Evolutionary conservation across 1,284 basidiomycete genomes (phyloP), one percentile per base, ranked within the genome.

Genomic region (Cutaneotrichosporon spelunceum): DNA sequence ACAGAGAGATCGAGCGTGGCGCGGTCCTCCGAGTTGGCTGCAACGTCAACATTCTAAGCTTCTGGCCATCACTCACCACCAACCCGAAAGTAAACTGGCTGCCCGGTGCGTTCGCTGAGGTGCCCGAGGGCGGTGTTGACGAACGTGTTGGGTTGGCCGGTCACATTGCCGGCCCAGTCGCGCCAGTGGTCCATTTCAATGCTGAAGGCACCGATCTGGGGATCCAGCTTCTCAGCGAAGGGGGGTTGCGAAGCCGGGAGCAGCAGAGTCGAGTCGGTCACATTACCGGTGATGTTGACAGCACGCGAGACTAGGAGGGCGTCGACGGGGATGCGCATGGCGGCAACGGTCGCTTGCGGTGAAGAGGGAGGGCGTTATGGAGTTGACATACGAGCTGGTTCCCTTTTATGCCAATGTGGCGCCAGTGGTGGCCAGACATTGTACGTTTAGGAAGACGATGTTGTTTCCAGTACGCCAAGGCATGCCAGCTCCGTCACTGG

Each of bases 111-210:
- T 30, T 59, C 53, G 9, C 49, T 49, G 19, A 70, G 57, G 45
- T 68, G 66, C 14, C 26, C 29, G 2, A 70, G 53, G 19, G 64
- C 59, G 49, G 64, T 63, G 42, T 67, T 64, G 53, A 63, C 57
- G 48, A 59, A 70, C 5, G 57, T 29, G 64, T 70, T 70, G 27
- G 69, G 66, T 11, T 24, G 5, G 8, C 69, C 67, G 13, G 64
- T 56, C 3, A 49, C 53, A 0, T 59, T 48, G 16, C 69, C 69
- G 1, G 69, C 65, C 69, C 69, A 70, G 26, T 65, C 60, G 16
- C 59, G 61, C 67, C 67, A 70, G 36, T 57, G 57, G 59, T 67
- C 66, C 62, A 65, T 63, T 61, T 70, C 69, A 60, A 70, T 66
- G 11, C 62, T 65, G 57, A 70, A 64, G 9, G 60, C 62, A 23